Evolutionary conservation across 148 eudicot species (phyloP).

Genomic region (Cornus kousa): DNA sequence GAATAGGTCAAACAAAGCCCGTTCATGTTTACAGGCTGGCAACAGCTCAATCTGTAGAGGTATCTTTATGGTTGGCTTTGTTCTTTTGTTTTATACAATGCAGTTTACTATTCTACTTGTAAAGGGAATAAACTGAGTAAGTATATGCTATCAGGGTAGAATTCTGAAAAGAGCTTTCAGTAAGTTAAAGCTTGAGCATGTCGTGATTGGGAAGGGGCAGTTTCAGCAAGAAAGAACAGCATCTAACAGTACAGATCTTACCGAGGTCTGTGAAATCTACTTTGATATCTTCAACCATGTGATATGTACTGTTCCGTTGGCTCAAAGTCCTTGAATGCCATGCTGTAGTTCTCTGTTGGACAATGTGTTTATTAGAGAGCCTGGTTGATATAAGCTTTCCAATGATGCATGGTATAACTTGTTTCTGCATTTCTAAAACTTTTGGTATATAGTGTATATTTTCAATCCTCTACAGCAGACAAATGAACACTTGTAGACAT

Average conservation of each 20-base stretch:
- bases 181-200: constrained; percentile 96
- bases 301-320: not conserved
- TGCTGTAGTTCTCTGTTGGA: not conserved
- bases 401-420: too few relatives aligned
- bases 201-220: constrained; percentile 93
- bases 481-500: not conserved
- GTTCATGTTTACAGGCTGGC: constrained; percentile 98
- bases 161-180: constrained; percentile 95
- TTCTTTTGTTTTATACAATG: not conserved
- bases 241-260: constrained; percentile 33
- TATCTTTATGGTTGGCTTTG: constrained; percentile 15
- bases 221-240: constrained; percentile 76
- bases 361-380: not conserved
- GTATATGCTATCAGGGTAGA: constrained; percentile 55
- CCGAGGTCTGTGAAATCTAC: constrained; percentile 50
- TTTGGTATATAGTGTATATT: not conserved
- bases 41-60: constrained; percentile 97
- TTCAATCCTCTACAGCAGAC: not conserved
- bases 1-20: constrained; percentile 98
- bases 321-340: not conserved
- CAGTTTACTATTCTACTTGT: constrained; percentile 7
- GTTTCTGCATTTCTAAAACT: not conserved
- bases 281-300: not conserved
- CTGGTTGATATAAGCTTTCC: not conserved
- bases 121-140: constrained; percentile 4